Percentiles rank a stretch among this genome's conserved stretches.
Evolutionary conservation across 768 basidiomycete genomes (phyloP).

Genomic region (Leccinum fibrillosum): DNA sequence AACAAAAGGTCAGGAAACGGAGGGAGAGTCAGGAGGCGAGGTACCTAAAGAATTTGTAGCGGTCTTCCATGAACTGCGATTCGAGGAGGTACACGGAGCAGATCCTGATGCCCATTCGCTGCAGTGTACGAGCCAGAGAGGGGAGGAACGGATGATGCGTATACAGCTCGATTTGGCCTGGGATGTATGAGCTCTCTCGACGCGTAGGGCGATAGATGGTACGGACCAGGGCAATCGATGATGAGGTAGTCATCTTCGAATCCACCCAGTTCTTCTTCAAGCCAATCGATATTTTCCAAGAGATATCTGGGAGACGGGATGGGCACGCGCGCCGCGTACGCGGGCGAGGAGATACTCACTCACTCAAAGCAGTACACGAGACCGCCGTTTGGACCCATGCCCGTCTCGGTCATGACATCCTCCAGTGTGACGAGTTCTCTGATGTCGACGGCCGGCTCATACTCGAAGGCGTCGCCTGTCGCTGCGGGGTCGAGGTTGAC

Average conservation of each 20-base stretch:
- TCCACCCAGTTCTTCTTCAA: constrained; percentile 92
- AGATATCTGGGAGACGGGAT: constrained; percentile 66
- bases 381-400: constrained; percentile 95
- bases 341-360: constrained; percentile 48
- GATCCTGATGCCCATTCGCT: constrained; percentile 77
- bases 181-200: constrained; percentile 5
- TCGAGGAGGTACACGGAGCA: constrained; percentile 92
- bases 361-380: constrained; percentile 99
- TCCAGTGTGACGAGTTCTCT: constrained; percentile 86
- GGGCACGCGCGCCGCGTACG: background rate
- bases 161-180: constrained; percentile 97
- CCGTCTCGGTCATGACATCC: constrained; percentile 94
- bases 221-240: constrained; percentile 83
- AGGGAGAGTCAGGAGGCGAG: constrained; percentile 1
- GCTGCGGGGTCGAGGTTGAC: constrained; percentile 99
- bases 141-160: constrained; percentile 98
- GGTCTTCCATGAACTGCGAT: constrained; percentile 99
- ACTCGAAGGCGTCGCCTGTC: constrained; percentile 79
- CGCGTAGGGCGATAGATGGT: background rate
- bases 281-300: constrained; percentile 96
- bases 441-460: constrained; percentile 92
- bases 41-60: constrained; percentile 95
- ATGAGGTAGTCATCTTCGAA: constrained; percentile 96
- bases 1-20: constrained; percentile 4
- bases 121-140: constrained; percentile 72